Base-by-base conservation (phyloP, 2,329 filamentous ascomycete species). In the Botrytis elliptica region DNA sequence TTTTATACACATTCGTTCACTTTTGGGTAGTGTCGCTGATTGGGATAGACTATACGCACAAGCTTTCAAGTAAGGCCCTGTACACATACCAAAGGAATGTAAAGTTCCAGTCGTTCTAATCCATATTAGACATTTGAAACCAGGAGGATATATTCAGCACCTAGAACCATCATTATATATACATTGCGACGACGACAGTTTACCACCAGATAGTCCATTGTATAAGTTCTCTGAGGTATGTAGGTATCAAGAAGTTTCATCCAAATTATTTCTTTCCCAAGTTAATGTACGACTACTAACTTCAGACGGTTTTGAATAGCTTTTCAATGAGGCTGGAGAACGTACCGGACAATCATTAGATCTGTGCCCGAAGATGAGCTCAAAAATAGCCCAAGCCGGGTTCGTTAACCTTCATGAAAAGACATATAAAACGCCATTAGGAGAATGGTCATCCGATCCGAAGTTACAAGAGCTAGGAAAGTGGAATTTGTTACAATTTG, bases 1-100 rank as follows among this genome's bases (percentile, higher is more conserved):
- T 81, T 88, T 86, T 76, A 86, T 91, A 76, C 89, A 90, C 79
- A 85, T 87, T 4, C 85, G 87, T 72, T 83, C 88, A 77, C 83
- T 92, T 80, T 84, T 85, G 16, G 90, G 90, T 33, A 85, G 85
- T 68, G 85, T 91, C 74, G 81, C 84, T 0, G 86, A 90, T 76
- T 92, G 89, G 82, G 82, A 84, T 22, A 82, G 84, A 22, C 79
- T 92, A 5, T 85, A 91, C 74, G 80, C 81, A 22, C 87, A 88
- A 74, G 81, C 84, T 29, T 86, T 82, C 76, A 83, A 82, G 78
- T 86, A 87, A 75, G 82, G 44, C 9, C 5, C 22, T 33, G 14
- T 44, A 4, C n/a, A 57, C 14, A 46, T 44, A 29, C 38, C 14
- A 42, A 25, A 29, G 29, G 33, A 46, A 71, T 44, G 73, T 40